Evolutionary conservation across 768 basidiomycete genomes (phyloP), one percentile per base, ranked within the genome.

Genomic region (Podaxis mareebaensis): DNA sequence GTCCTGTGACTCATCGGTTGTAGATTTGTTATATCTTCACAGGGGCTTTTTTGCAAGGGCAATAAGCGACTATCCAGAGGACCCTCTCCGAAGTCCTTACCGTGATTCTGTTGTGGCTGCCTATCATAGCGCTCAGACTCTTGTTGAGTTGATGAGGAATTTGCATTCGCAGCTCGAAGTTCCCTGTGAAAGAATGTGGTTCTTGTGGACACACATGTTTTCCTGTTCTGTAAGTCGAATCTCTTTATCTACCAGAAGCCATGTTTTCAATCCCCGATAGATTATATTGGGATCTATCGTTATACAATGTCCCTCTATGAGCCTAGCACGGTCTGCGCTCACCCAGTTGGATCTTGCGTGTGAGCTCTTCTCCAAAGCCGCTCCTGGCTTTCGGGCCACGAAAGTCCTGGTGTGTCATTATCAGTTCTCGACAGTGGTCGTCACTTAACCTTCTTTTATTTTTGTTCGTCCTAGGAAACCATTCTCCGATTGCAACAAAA

Each of bases 261-360:
- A 39, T 48, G 22, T 58, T 49, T 26, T 60, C 42, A 44, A 68
- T 28, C 22, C 11, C 28, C 8, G 60, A 12, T 63, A 87, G 87
- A 90, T 91, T 65, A 78, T 91, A 53, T 75, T 91, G 57, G 89
- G 89, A 28, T 88, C 89, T 24, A 88, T 91, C 40, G 90, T 91
- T 12, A 91, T 89, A 20, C 80, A 88, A 53, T 90, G 89, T 73
- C 89, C 90, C 6, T 90, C 89, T 8, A 88, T 90, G 83, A 88
- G 86, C 66, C 73, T 91, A 63, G 90, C 89, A 22, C 87, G 88
- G 11, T 89, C 89, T 24, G 89, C 89, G 3, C 81, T 91, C 10
- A 81, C 83, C 5, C 89, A 90, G 68, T 75, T 91, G 36, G 88
- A 90, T 69, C 89, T 88, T 0, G 89, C 90, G 6, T 90, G 87